Base-by-base conservation (phyloP, 108 stramenopile genomes). In the Skeletonema marinoi region DNA sequence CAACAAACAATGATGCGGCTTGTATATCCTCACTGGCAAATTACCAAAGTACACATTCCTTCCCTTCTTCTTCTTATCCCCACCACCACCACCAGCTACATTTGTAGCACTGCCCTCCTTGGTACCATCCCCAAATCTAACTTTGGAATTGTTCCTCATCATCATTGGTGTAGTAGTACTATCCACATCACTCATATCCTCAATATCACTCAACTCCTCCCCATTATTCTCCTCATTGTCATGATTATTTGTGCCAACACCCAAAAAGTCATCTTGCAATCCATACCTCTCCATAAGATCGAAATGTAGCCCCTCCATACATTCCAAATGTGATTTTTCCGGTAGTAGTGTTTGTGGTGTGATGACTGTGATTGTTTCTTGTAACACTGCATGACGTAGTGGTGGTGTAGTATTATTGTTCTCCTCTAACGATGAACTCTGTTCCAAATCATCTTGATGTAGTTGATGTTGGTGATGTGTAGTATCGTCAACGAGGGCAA, bases 51-150 rank as follows among this genome's bases (percentile, higher is more conserved):
- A 4, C 7, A 35, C 17, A 14, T 9, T 11, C 4, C 38, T 21
- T 9, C 32, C 19, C 12, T 41, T 36, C 4, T 1, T 5, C 1
- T 21, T 32, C 14, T 32, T 42, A 1, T 51, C 44, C 29, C 12
- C 62, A 50, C 62, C 60, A 36, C 12, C 62, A 50, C 62, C 60
- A 36, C 33, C 21, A 17, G 14, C 17, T 21, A 11, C 32, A 61
- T 7, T 10, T 11, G 33, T 38, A 9, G 35, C n/a, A 16, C 14
- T 14, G 13, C 70, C 81, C 16, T 51, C 75, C 42, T 82, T 72
- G 58, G 74, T 72, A 62, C 67, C 81, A 35, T 75, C 35, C 32
- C 61, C 70, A 68, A 82, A 82, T 38, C 65, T 50, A 13, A 82
- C 75, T 9, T 21, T 58, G 59, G 71, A 60, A 32, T 25, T 72